A percentile compares a stretch with the other conserved stretches of the same genome.
phyloP scores from a whole-genome alignment of 805 yeast species.

The Schwanniomyces vanrijiae region DNA sequence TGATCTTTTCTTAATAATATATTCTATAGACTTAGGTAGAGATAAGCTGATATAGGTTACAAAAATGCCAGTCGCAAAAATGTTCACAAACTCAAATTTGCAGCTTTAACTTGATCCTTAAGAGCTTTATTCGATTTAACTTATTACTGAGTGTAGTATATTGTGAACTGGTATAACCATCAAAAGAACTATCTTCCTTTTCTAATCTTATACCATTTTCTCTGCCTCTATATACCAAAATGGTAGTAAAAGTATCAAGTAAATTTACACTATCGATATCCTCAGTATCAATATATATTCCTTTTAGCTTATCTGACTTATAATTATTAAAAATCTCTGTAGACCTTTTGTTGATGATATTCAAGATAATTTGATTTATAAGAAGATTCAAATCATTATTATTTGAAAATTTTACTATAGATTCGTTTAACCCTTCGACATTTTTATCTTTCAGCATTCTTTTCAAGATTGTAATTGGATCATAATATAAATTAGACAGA shows the following conservation, averaged over 20 bases:
- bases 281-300: conserved; percentile 23
- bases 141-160: conserved; percentile 16
- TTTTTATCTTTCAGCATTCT: conserved; percentile 61
- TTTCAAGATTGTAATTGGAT: conserved; percentile 67
- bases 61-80: conserved; percentile 1
- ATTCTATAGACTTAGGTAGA: not conserved
- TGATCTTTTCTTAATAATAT: not conserved
- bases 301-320: conserved; percentile 21
- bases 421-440: conserved; percentile 63
- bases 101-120: not conserved
- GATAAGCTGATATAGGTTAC: not conserved
- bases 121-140: conserved; percentile 12
- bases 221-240: conserved; percentile 13
- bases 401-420: conserved; percentile 59
- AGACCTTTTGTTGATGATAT: conserved; percentile 31
- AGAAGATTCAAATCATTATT: conserved; percentile 57
- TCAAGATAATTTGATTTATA: conserved; percentile 54
- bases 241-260: conserved; percentile 25
- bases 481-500: conserved; percentile 41
- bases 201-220: conserved; percentile 2
- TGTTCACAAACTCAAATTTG: not conserved
- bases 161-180: not conserved
- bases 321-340: conserved; percentile 24
- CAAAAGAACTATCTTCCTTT: conserved; percentile 2
- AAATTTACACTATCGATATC: conserved; percentile 17